Base-by-base conservation (phyloP, 805 yeast genomes). In the Wickerhamomyces subpelliculosus region DNA sequence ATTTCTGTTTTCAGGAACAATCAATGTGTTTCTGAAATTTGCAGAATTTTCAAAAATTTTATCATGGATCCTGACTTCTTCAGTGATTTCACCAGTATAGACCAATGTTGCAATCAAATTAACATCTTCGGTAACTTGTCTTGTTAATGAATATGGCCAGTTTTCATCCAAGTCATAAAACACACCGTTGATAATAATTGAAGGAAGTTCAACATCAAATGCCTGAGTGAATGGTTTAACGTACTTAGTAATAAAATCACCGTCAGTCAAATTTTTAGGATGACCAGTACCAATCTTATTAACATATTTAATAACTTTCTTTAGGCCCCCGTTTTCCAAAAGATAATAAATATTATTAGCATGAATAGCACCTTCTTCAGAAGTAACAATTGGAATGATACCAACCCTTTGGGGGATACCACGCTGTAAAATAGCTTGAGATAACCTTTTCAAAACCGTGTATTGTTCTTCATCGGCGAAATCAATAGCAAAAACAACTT, bases 321-420 rank as follows among this genome's bases (percentile, higher is more conserved):
- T 20, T 24, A 42, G 20, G 42, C 51, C 43, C 40, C 42, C 31
- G 14, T 34, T 29, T 24, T 38, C 36, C 38, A 36, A 24, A 39
- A 44, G 14, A 42, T 55, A 35, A 39, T 45, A 43, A 31, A 46
- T 20, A 21, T 47, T 29, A 37, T 53, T 44, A 35, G 52, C 50
- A 17, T 38, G 35, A 3, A 41, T 19, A 26, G 37, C 36, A 27
- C 53, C 55, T 3, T 43, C 45, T 16, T 42, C 46, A 9, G 44
- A 48, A 4, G 50, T 43, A 21, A 48, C 43, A 3, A 83, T 41
- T 0, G 97, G 95, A n/a, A 90, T 64, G 3, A 90, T 44, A 7
- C 97, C 98, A 36, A 90, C 53, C 57, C 89, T 82, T 46, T 88
- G 83, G 0, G 96, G 85, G 14, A 84, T 68, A 1, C 77, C 75